A percentile compares a stretch with the other conserved stretches of the same genome.
Evolutionary conservation across 192 early-diverging fungal genomes (phyloP).

Genomic region (Powellomyces hirtus): DNA sequence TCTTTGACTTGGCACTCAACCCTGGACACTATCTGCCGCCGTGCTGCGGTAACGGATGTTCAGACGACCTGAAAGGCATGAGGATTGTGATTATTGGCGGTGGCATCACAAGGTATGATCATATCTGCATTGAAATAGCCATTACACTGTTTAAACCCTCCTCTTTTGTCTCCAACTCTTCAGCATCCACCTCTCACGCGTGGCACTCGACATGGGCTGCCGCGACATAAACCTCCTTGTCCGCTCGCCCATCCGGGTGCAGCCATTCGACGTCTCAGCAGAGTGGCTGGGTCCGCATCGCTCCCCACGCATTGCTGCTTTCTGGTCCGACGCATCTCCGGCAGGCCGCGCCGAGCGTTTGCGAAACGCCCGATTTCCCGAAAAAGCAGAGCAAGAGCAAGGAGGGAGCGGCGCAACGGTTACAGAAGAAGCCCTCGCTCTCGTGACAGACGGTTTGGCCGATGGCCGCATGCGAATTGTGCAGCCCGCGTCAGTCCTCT

Average conservation of each 20-base stretch:
- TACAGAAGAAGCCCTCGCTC: background rate
- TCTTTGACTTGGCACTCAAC: background rate
- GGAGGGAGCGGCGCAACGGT: background rate
- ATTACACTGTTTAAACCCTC: too few species aligned
- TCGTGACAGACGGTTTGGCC: background rate
- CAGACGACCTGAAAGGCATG: background rate
- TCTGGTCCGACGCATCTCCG: slow-evolving; percentile 1
- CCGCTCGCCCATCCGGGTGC: background rate
- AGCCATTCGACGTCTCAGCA: background rate
- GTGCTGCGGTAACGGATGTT: background rate
- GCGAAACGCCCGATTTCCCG: background rate
- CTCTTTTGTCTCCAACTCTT: background rate
- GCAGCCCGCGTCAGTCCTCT: background rate
- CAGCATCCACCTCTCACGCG: slow-evolving; percentile 10
- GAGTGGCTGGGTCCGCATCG: slow-evolving; percentile 5
- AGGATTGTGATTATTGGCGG: background rate
- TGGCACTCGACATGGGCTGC: slow-evolving; percentile 1
- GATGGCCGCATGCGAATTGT: background rate
- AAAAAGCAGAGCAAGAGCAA: background rate
- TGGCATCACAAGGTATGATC: background rate
- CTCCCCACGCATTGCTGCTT: background rate
- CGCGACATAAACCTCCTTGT: background rate
- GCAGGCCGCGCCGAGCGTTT: slow-evolving; percentile 1
- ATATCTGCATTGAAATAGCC: background rate
- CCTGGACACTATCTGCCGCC: background rate